Base-by-base conservation (phyloP, 2,329 filamentous ascomycete genomes). In the Cytospora piceae region DNA sequence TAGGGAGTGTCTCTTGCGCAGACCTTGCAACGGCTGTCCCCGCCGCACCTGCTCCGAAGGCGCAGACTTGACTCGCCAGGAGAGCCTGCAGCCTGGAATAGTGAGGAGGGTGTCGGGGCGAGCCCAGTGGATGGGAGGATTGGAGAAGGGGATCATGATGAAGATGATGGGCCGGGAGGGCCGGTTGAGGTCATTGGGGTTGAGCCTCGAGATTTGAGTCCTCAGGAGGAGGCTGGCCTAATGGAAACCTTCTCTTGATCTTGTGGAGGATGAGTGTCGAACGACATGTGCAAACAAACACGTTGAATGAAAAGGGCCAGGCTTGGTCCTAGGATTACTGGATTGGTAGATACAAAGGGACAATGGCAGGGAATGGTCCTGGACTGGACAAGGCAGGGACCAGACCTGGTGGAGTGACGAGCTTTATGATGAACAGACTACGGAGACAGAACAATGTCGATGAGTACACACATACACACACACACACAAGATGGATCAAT, bases 1-100 rank as follows among this genome's bases (percentile, higher is more conserved):
- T 93, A 82, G 78, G 65, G 60, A 29, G 24, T 42, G 49, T 65
- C 58, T 57, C 53, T 55, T 24, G 52, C 24, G 51, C 31, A 57
- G 34, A 58, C 62, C 32, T 22, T 62, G 53, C 29, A 46, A 24
- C 63, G 32, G 46, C 29, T 58, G 15, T 61, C 51, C 14, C 52
- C 60, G 22, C 52, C 51, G 32, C 60, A 32, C 52, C 51, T 34
- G 34, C 27, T 27, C 27, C 34, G n/a, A 27, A 14, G 12, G 34
- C 54, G 60, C 12, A 11, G 14, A 17, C 8, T 39, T 39, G 37
- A 39, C 15, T 39, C 37, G 12, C 14, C 37, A 22, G 42, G 42
- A 46, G 42, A 22, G 17, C 20, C n/a, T 46, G 42, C 42, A 46
- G 42, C 42, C 42, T 46, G 7, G 42, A 46, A 7, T 46, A 46